phyloP scores from a whole-genome alignment of 805 yeast genomes.

The Teunomyces cretensis region DNA sequence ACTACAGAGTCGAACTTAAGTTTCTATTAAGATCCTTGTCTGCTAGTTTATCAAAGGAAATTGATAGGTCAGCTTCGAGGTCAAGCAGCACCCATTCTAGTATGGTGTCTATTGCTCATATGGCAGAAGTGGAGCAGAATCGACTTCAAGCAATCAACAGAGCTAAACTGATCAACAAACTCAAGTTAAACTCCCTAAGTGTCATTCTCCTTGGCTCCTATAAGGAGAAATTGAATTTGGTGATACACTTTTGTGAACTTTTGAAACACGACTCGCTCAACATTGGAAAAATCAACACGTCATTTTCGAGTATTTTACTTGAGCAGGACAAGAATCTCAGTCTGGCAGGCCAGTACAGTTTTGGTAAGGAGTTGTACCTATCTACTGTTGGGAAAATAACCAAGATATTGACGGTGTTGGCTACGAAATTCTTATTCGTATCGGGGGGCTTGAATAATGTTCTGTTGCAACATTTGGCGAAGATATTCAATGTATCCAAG shows the following conservation, averaged over 20 bases:
- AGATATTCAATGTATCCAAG: neutral
- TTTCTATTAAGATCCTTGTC: constrained; percentile 22
- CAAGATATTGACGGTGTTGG: constrained; percentile 11
- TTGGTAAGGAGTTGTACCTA: constrained; percentile 18
- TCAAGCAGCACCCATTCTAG: constrained; percentile 21
- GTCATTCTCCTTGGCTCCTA: constrained; percentile 28
- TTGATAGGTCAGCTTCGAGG: constrained; percentile 22
- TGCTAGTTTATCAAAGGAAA: constrained; percentile 20
- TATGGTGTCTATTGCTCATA: constrained; percentile 13
- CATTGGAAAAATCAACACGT: constrained; percentile 6
- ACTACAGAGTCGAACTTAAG: constrained; percentile 16
- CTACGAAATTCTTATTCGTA: constrained; percentile 15
- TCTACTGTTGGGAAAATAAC: constrained; percentile 14
- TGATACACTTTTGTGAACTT: constrained; percentile 18
- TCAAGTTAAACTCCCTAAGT: constrained; percentile 16
- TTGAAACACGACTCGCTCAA: constrained; percentile 10
- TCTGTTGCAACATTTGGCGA: constrained; percentile 6
- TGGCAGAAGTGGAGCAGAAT: constrained; percentile 5
- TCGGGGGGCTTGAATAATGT: constrained; percentile 17
- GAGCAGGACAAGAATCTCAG: constrained; percentile 3
- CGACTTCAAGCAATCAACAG: constrained; percentile 1
- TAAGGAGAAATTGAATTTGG: constrained; percentile 25
- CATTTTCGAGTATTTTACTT: neutral
- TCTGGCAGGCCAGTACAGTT: constrained; percentile 10
- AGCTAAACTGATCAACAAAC: constrained; percentile 8